These are phyloP conservation scores for Suillus subalutaceus DNA, from an alignment of 768 basidiomycete genomes.

Conservation along the genomic window DNA sequence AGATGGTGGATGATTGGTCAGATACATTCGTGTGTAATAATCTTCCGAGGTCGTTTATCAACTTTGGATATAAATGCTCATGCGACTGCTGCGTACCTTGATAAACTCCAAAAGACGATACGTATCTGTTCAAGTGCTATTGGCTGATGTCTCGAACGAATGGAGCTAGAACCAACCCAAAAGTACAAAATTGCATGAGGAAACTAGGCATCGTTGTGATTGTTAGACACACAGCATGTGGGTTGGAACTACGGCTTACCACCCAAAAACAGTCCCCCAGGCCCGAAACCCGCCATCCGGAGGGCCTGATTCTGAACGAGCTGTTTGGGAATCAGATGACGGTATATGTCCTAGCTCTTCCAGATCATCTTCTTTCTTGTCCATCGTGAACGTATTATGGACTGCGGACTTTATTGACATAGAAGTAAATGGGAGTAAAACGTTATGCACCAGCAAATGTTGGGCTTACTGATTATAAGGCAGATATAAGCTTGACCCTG, in stretches of 20 bases:
- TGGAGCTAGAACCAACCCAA: conserved; percentile 18
- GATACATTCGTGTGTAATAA: conserved; percentile 34
- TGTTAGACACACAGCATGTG: background rate
- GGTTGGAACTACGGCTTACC: conserved; percentile 7
- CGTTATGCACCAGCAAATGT: background rate
- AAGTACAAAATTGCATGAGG: conserved; percentile 31
- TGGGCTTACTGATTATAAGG: background rate
- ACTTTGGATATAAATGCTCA: background rate
- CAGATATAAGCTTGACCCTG: background rate
- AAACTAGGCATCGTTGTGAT: conserved; percentile 16
- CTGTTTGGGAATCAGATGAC: background rate
- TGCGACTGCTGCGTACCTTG: conserved; percentile 24
- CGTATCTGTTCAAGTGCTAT: conserved; percentile 19
- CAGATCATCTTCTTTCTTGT: background rate
- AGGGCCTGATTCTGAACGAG: background rate
- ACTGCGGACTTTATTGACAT: background rate
- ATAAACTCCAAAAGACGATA: conserved; percentile 35
- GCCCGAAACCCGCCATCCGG: conserved; percentile 16
- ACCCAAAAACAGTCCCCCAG: conserved; percentile 17
- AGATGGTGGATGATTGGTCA: conserved; percentile 29
- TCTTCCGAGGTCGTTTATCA: conserved; percentile 26
- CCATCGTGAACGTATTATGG: background rate
- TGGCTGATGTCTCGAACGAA: background rate
- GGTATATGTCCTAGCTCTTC: background rate
- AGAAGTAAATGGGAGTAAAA: background rate